phyloP scores from a whole-genome alignment of 768 basidiomycete genomes.

The Suillus subaureus region DNA sequence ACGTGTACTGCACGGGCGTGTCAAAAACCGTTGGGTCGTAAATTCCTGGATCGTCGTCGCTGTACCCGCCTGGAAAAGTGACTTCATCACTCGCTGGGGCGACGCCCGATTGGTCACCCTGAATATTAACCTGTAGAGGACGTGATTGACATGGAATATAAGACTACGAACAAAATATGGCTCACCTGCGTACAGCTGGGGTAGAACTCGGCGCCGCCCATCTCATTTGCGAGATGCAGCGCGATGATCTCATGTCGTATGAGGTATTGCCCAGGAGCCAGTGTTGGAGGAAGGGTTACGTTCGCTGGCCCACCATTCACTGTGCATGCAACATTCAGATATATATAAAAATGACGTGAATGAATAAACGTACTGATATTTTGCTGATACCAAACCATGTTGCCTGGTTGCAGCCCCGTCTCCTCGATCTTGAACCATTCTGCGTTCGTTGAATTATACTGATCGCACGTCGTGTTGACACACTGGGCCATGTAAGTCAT shows the following conservation, averaged over 20 bases:
- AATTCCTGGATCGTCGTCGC: conserved; percentile 71
- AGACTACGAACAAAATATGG: background rate
- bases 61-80: conserved; percentile 73
- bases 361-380: conserved; percentile 49
- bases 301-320: conserved; percentile 44
- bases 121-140: conserved; percentile 46
- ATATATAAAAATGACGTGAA: background rate
- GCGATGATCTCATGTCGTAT: conserved; percentile 82
- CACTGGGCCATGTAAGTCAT: conserved; percentile 77
- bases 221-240: conserved; percentile 60
- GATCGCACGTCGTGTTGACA: conserved; percentile 53
- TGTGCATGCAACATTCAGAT: conserved; percentile 16
- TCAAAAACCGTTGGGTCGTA: conserved; percentile 47
- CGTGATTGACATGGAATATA: background rate
- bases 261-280: conserved; percentile 73
- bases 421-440: conserved; percentile 78
- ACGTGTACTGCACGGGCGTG: conserved; percentile 41
- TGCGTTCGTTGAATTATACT: conserved; percentile 58
- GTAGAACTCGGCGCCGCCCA: conserved; percentile 80
- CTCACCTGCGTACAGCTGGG: conserved; percentile 60
- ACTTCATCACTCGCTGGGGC: conserved; percentile 56
- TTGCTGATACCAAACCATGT: conserved; percentile 52
- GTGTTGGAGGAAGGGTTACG: conserved; percentile 48
- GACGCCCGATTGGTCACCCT: conserved; percentile 53
- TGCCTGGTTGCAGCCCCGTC: conserved; percentile 42